Conservation (phyloP, 2,329 filamentous ascomycete genomes). For the Monosporascus cannonballus region DNA sequence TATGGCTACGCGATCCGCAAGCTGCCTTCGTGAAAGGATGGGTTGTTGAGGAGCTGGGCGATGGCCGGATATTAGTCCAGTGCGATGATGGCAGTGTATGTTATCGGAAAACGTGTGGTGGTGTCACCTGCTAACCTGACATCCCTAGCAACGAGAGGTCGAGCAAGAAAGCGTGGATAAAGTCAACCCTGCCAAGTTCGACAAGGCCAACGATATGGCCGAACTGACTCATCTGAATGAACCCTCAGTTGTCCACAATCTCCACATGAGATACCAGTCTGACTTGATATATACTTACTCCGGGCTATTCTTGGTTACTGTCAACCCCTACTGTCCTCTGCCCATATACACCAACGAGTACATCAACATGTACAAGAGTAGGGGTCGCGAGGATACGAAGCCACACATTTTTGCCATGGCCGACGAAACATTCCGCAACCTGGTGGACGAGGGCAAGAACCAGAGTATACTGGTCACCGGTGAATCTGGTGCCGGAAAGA, state of each 20-base stretch:
- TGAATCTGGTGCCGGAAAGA: conserved; percentile 96
- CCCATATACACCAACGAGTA: conserved; percentile 97
- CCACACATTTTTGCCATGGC: conserved; percentile 98
- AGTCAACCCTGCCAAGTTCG: conserved; percentile 98
- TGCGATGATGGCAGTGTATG: conserved; percentile 86
- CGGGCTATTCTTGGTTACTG: conserved; percentile 89
- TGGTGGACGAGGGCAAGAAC: conserved; percentile 91
- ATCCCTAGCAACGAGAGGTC: conserved; percentile 71
- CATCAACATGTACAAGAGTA: conserved; percentile 95
- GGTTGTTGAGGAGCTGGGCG: conserved; percentile 74
- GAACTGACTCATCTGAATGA: conserved; percentile 97
- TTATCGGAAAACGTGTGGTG: conserved; percentile 10
- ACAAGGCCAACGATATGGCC: conserved; percentile 99
- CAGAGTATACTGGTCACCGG: conserved; percentile 97
- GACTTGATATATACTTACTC: conserved; percentile 99
- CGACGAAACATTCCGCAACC: conserved; percentile 89
- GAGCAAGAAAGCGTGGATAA: conserved; percentile 88
- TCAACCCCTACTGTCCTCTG: conserved; percentile 92
- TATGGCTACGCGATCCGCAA: conserved; percentile 88
- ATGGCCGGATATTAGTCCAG: conserved; percentile 71
- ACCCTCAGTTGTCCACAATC: conserved; percentile 93
- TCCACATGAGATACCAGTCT: conserved; percentile 89
- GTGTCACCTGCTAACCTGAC: conserved; percentile 10
- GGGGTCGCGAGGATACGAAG: conserved; percentile 86
- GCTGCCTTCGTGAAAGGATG: conserved; percentile 88